phyloP scores from a whole-genome alignment of 805 yeast genomes.

The Saccharomyces kudriavzevii region DNA sequence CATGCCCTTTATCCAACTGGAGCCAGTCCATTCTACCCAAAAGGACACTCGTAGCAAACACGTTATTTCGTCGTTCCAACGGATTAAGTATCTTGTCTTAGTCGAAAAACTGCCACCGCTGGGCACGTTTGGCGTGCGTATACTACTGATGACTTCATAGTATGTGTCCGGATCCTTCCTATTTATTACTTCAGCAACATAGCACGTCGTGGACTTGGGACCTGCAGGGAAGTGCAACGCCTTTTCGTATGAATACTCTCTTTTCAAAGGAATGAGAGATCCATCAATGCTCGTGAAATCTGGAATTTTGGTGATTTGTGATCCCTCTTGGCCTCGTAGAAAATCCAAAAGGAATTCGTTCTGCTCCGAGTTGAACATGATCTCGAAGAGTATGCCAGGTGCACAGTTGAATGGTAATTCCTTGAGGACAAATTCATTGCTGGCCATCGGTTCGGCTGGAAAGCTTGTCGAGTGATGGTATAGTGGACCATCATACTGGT shows the following conservation, averaged over 20 bases:
- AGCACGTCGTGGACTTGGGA: constrained; percentile 81
- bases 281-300: constrained; percentile 28
- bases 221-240: constrained; percentile 78
- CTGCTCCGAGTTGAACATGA: constrained; percentile 61
- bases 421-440: constrained; percentile 46
- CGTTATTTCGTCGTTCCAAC: constrained; percentile 63
- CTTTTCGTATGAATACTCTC: constrained; percentile 61
- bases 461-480: constrained; percentile 51
- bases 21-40: constrained; percentile 80
- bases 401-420: constrained; percentile 57
- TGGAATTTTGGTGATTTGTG: constrained; percentile 31
- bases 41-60: constrained; percentile 61
- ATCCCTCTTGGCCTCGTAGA: constrained; percentile 32
- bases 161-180: constrained; percentile 40
- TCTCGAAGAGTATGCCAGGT: constrained; percentile 60
- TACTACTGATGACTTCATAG: constrained; percentile 53
- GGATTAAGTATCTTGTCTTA: constrained; percentile 58
- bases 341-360: constrained; percentile 36
- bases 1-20: constrained; percentile 85
- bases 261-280: constrained; percentile 14
- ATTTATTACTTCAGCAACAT: constrained; percentile 51
- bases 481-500: constrained; percentile 56
- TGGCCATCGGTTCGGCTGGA: constrained; percentile 36
- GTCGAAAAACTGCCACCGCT: constrained; percentile 78
- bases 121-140: constrained; percentile 90